A percentile compares a stretch with the other conserved stretches of the same genome.
Evolutionary conservation across 805 yeast genomes (phyloP).

Genomic region (Candida bentonensis): DNA sequence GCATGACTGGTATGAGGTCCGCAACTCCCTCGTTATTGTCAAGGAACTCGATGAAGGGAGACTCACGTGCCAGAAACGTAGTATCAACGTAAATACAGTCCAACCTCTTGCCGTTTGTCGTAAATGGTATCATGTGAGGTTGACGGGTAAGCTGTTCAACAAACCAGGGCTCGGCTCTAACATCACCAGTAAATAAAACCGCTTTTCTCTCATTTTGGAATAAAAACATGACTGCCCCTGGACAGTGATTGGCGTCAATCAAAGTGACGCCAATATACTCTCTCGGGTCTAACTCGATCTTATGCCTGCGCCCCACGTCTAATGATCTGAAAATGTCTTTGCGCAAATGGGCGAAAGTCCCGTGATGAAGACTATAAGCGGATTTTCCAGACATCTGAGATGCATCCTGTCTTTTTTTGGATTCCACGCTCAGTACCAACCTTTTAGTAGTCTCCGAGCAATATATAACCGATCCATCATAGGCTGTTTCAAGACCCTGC

Average conservation of each 20-base stretch:
- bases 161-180: conserved; percentile 45
- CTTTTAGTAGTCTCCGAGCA: conserved; percentile 32
- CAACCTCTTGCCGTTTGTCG: conserved; percentile 20
- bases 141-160: conserved; percentile 24
- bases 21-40: conserved; percentile 30
- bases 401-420: conserved; percentile 5
- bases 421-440: conserved; percentile 11
- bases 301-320: conserved; percentile 8
- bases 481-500: conserved; percentile 29
- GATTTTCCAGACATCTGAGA: no score
- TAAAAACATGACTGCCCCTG: conserved; percentile 44
- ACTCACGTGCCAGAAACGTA: conserved; percentile 35
- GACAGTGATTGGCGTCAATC: conserved; percentile 43
- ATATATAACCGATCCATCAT: conserved; percentile 29
- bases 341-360: conserved; percentile 14
- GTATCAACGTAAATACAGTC: conserved; percentile 41
- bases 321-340: conserved; percentile 12
- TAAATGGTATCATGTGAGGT: conserved; percentile 30
- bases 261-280: conserved; percentile 24
- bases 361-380: conserved; percentile 10
- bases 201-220: conserved; percentile 24
- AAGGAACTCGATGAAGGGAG: conserved; percentile 33
- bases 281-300: conserved; percentile 8
- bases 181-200: conserved; percentile 42
- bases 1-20: conserved; percentile 22